phyloP scores from a whole-genome alignment of 768 basidiomycete genomes.

The Hemileccinum rubropunctum region DNA sequence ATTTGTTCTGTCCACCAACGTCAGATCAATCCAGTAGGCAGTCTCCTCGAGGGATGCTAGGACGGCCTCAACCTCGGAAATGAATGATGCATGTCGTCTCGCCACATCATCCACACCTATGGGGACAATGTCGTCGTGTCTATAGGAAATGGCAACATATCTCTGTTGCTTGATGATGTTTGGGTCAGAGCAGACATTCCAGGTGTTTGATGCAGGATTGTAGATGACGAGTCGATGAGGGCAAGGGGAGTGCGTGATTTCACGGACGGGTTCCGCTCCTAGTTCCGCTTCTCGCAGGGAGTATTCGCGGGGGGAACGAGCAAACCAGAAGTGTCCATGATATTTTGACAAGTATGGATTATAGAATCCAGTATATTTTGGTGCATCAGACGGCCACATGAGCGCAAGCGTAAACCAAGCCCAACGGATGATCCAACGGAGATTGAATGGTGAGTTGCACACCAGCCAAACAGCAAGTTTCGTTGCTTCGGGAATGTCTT shows the following conservation, averaged over 20 bases:
- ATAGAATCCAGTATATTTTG: slow-evolving; percentile 7
- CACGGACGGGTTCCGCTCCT: slow-evolving; percentile 3
- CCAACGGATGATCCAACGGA: slow-evolving; percentile 8
- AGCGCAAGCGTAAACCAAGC: slow-evolving; percentile 14
- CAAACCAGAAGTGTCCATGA: slow-evolving; percentile 22
- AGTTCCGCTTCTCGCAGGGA: slow-evolving; percentile 10
- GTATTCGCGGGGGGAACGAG: slow-evolving; percentile 21
- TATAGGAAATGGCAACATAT: slow-evolving; percentile 24
- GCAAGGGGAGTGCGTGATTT: slow-evolving; percentile 11
- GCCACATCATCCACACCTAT: background rate
- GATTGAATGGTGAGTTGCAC: background rate
- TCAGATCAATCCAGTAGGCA: slow-evolving; percentile 25
- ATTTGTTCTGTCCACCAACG: background rate
- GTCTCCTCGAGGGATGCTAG: slow-evolving; percentile 6
- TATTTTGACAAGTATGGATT: slow-evolving; percentile 13
- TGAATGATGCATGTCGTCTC: background rate
- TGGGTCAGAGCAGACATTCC: slow-evolving; percentile 1
- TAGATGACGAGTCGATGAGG: slow-evolving; percentile 19
- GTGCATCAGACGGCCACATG: background rate
- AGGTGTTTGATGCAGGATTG: background rate
- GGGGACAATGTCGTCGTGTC: too few relatives aligned
- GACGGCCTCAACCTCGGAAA: background rate
- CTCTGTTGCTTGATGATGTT: slow-evolving; percentile 5
- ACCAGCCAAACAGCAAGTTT: slow-evolving; percentile 3
- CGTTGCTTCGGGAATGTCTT: background rate